Conservation (phyloP, 345 rosid species). For the Crucihimalaya himalaica region DNA sequence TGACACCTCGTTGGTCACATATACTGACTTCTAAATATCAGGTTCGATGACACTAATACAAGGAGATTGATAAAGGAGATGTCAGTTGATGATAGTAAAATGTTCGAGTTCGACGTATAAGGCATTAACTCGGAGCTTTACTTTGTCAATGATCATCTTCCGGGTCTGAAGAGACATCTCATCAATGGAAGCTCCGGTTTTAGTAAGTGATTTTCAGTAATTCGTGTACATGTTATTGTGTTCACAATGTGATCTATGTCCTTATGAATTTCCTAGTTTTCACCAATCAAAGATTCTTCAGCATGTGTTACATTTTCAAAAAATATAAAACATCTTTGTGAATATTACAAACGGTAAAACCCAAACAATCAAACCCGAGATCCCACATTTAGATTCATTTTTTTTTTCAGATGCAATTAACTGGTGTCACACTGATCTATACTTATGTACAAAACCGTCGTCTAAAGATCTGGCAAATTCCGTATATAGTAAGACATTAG, state of each 20-base stretch:
- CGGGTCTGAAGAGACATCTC: neutral
- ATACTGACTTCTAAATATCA: too few species aligned
- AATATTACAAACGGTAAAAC: neutral
- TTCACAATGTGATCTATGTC: neutral
- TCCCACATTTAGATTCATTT: neutral
- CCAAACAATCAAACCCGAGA: conserved; percentile 22
- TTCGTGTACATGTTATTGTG: neutral
- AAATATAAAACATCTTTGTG: neutral
- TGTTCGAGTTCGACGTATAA: too few species aligned
- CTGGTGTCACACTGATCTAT: conserved; percentile 16
- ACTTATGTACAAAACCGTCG: conserved; percentile 30
- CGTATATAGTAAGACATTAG: conserved; percentile 9
- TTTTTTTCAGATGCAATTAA: neutral
- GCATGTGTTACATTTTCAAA: neutral
- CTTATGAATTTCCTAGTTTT: neutral
- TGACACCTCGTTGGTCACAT: too few species aligned
- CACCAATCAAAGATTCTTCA: neutral
- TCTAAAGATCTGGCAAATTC: conserved; percentile 1
- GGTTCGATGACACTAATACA: too few species aligned
- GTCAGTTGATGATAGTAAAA: too few species aligned
- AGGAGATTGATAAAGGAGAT: too few species aligned
- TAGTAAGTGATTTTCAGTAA: neutral
- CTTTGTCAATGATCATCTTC: too few species aligned
- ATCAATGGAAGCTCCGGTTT: neutral
- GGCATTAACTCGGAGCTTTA: too few species aligned